Evolutionary conservation across 1,284 basidiomycete genomes (phyloP), one percentile per base, ranked within the genome.

Genomic region (Pseudomicrostroma phylloplanum): DNA sequence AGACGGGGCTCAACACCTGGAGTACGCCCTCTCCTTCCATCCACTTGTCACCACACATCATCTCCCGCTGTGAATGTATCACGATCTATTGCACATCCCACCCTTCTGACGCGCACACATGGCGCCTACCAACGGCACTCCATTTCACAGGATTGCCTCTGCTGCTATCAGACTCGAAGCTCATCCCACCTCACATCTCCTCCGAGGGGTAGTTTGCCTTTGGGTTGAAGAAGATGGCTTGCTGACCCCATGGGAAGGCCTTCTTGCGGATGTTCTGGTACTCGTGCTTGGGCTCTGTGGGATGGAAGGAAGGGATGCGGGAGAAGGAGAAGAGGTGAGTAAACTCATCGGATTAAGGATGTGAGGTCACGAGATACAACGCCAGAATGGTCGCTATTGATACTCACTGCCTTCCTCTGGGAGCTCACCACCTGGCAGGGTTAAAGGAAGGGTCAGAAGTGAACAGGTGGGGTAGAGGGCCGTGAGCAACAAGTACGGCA

Each of bases 221-320:
- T n/a, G 61, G 55, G 56, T 64, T 64, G 55, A 58, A 63, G 63
- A 64, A 64, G 56, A 64, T 51, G 21, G 61, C 57, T 25, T 64
- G 55, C 40, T 49, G 26, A 13, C 55, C 60, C 63, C 63, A 64
- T 19, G 63, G 62, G 63, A 64, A 64, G 60, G 62, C 46, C 64
- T 62, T 65, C 58, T 65, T 65, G 23, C 64, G 62, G 19, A 59
- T 65, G 56, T 59, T 58, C 15, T 53, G 48, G 57, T 65, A 63
- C 36, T 65, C 64, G 60, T 65, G 63, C 43, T 49, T 43, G 23
- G 60, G 41, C 39, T 53, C 55, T 48, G 43, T 6, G 6, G 12
- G 43, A 21, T 17, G 43, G 17, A 6, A 3, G 17, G 21, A 21
- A 48, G 43, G 43, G 21, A 12, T 17, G 12, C 3, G 12, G 43